Base-by-base conservation (phyloP, 805 yeast species). In the Yamadazyma tumulicola region DNA sequence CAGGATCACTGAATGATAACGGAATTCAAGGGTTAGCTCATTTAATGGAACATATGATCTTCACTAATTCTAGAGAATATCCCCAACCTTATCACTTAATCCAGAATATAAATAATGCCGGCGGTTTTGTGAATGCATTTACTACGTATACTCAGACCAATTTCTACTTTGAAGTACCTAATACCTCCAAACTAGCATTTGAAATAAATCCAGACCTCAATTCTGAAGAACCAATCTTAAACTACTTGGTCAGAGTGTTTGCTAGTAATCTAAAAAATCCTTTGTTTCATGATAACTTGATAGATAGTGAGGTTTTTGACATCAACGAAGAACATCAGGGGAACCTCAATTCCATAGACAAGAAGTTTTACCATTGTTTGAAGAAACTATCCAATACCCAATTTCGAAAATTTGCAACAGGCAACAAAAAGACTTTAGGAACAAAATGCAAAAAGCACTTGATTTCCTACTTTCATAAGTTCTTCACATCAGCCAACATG, bases 11-110 rank as follows among this genome's bases (percentile, higher is more conserved):
- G 49, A 69, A 79, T 30, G 97, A 91, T 45, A 64, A 61, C 5
- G 70, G 69, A 4, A 46, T 82, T 1, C 78, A 78, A 0, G 98
- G 98, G 0, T 52, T 91, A 23, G 97, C 97, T 0, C 98, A 91
- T 61, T 33, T 53, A 37, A 39, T 55, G 40, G 55, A 57, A 38
- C 55, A 51, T 38, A 29, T 52, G 41, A 35, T 54, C 17, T 63
- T 52, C 43, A 43, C 49, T 36, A 84, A 81, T 3, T 74, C 84
- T 0, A 75, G 71, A 46, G 57, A 66, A 32, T 79, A 54, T 42
- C 80, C 84, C 1, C 51, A 59, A 13, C 67, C 75, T 1, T 69
- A 65, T 24, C 47, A 49, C 17, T 75, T 75, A 41, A 70, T 70
- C 31, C 68, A 69, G 19, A 35, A 55, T 5, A 47, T 81, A 1